Evolutionary conservation across 805 yeast genomes (phyloP), one percentile per base, ranked within the genome.

Genomic region (Saturnispora hagleri): DNA sequence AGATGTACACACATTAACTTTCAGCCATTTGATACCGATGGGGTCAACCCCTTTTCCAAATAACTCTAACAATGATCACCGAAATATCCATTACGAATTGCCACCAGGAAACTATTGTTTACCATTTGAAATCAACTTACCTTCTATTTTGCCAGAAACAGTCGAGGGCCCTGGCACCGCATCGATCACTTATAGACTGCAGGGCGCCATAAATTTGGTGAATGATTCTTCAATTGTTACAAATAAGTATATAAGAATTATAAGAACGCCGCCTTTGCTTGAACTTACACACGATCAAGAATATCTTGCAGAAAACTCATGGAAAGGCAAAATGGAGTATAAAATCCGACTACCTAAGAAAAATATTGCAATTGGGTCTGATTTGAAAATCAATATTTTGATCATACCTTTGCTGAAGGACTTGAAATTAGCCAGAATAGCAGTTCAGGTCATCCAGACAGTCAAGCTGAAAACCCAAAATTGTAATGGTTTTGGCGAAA

Each of bases 301-400:
- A 45, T 69, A 75, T 42, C 74, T 76, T 26, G 70, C 77, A 47
- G 71, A 70, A 53, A 76, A 75, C 57, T 68, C 73, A 2, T 78
- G 83, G 83, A 74, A 80, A 0, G 72, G 72, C 0, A 77, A 77
- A 56, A 66, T 76, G 26, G 79, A 77, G 55, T 78, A 78, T 57
- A 69, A 68, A 46, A 79, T 78, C 3, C 60, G 65, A 44, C 54
- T 77, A 22, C 71, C 71, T 1, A 67, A 65, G 43, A 74, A 70
- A 50, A 77, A 74, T 0, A 61, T 78, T 4, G 76, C 82, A 0
- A 53, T 77, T 4, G 81, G 81, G 1, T 68, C 76, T 1, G 60
- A 59, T 3, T 60, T 74, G 10, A 74, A 76, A 13, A 66, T 78
- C 24, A 64, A 66, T 51, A 58, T 77, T 1, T 55, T 73, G 8